Conservation (phyloP, 257 asterid genomes). For the Cordia subcordata region DNA sequence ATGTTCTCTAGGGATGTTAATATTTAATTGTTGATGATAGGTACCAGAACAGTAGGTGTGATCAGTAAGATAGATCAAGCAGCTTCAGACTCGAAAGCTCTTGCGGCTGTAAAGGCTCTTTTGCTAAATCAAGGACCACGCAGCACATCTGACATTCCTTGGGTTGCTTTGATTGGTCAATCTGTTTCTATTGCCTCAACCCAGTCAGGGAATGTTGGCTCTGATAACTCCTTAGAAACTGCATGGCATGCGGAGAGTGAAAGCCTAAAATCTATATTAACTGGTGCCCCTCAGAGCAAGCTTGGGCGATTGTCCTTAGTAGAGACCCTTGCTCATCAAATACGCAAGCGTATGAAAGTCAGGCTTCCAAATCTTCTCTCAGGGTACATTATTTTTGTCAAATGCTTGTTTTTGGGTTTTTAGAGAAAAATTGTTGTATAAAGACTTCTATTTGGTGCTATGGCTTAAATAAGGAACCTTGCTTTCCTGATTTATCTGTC, state of each 20-base stretch:
- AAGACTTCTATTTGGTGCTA: no score
- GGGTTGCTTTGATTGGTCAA: slow-evolving; percentile 99
- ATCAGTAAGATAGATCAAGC: slow-evolving; percentile 93
- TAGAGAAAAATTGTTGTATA: no score
- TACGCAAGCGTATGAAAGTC: slow-evolving; percentile 81
- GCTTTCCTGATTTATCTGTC: no score
- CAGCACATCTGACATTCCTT: slow-evolving; percentile 86
- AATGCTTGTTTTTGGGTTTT: slow-evolving; percentile 14
- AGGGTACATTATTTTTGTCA: slow-evolving; percentile 46
- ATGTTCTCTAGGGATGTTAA: not conserved
- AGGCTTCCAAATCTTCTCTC: slow-evolving; percentile 91
- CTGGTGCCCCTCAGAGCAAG: slow-evolving; percentile 91
- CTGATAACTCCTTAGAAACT: slow-evolving; percentile 85
- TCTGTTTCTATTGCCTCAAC: slow-evolving; percentile 90
- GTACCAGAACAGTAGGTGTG: slow-evolving; percentile 90
- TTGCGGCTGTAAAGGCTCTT: slow-evolving; percentile 98
- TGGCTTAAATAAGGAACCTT: no score
- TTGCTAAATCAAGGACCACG: slow-evolving; percentile 89
- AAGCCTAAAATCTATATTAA: slow-evolving; percentile 75
- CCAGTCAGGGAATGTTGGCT: slow-evolving; percentile 72
- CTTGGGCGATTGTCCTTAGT: slow-evolving; percentile 95
- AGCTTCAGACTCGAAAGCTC: slow-evolving; percentile 77
- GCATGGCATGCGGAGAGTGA: slow-evolving; percentile 97
- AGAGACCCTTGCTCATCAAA: slow-evolving; percentile 91
- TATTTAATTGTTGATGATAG: slow-evolving; percentile 29